Evolutionary conservation across 1,284 basidiomycete genomes (phyloP).

Genomic region (Puccinia horiana): DNA sequence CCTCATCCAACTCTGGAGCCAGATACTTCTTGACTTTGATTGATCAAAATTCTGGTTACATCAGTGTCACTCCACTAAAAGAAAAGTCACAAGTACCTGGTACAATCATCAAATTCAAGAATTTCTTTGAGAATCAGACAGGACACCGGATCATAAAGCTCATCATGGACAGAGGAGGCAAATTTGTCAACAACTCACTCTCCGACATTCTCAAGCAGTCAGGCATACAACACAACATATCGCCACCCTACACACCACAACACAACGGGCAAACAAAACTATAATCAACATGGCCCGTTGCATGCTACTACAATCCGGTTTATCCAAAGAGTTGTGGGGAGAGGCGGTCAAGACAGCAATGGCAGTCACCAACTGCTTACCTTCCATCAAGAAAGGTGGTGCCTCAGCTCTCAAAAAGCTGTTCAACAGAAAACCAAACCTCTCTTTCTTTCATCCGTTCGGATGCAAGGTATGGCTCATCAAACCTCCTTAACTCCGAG

Average conservation of each 20-base stretch:
- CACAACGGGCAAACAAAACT: slow-evolving; percentile 5
- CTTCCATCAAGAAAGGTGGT: neutral
- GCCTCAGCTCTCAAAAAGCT: neutral
- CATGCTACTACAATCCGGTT: neutral
- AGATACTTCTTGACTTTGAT: neutral
- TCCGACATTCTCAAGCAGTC: neutral
- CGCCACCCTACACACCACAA: neutral
- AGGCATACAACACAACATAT: neutral
- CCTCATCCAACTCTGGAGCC: neutral
- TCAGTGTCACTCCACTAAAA: neutral
- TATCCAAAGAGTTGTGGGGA: neutral
- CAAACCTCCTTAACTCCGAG: neutral
- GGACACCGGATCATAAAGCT: neutral
- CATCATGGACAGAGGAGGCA: neutral
- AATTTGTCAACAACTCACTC: neutral
- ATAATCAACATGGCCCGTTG: slow-evolving; percentile 1
- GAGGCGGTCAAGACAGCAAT: neutral
- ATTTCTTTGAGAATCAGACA: slow-evolving; percentile 7
- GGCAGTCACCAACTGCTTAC: neutral
- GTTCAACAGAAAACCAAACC: neutral
- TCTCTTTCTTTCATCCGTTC: neutral
- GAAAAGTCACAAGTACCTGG: neutral
- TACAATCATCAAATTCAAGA: neutral
- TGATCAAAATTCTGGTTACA: neutral
- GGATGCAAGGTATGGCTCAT: neutral